Base-by-base conservation (phyloP, 116 monocot genomes). In the Posidonia oceanica region DNA sequence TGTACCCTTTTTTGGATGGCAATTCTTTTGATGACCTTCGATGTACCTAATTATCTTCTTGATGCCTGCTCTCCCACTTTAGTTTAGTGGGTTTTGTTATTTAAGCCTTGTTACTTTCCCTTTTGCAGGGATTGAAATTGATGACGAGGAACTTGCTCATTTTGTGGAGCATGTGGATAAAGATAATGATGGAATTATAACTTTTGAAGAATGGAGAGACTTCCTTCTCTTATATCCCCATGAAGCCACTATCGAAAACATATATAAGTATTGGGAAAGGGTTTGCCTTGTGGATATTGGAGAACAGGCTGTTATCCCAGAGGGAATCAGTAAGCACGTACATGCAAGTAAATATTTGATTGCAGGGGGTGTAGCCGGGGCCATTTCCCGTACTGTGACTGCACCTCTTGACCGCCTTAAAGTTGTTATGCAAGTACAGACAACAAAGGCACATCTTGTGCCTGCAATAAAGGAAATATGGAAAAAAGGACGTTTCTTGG, bases 91-190 rank as follows among this genome's bases (percentile, higher is more conserved):
- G 15, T 37, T 66, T 42, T 42, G 16, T n/a, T 21, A 66, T 66
- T 42, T 10, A 66, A 7, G 39, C 15, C 14, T 63, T 66, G 5
- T 18, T 44, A 11, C 37, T 8, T 71, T 61, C 12, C 3, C 2
- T 57, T 73, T 72, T 84, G 54, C 77, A 87, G 87, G 87, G 52
- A 87, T 87, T 71, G 76, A 79, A 42, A 87, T 87, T 52, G 72
- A 84, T 70, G 82, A 87, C 39, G 87, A 87, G 60, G 87, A 87
- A 68, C 81, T 87, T 41, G 77, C 81, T 68, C 73, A 64, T 36
- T 87, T 87, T 72, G 84, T 87, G 51, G 87, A 87, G 71, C 87
- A 84, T 65, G 84, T 87, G 18, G 87, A 87, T 54, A 87, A 87
- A 72, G 87, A 87, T 68, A 87, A 87, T 67, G 79, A 87, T 66